These are phyloP conservation scores for Penicillium sp. DNA, from an alignment of 2,329 filamentous ascomycete genomes.

Conservation along the genomic window DNA sequence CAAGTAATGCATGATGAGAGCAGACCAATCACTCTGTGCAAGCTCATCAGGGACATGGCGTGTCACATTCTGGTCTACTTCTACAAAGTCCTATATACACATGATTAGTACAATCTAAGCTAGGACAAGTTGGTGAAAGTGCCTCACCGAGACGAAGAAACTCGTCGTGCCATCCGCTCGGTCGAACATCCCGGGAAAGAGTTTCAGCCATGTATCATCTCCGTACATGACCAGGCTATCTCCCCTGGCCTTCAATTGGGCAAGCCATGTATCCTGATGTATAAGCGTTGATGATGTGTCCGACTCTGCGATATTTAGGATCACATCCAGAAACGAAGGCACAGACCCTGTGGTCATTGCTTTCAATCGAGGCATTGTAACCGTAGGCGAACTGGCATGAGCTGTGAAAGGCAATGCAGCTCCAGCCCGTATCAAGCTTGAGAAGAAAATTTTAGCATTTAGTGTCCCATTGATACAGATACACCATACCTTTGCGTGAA, in stretches of 20 bases:
- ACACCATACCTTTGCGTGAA: slow-evolving; percentile 72
- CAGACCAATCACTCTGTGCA: slow-evolving; percentile 74
- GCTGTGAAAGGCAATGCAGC: slow-evolving; percentile 88
- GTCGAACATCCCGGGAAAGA: slow-evolving; percentile 85
- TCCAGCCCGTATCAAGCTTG: slow-evolving; percentile 74
- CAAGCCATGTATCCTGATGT: slow-evolving; percentile 90
- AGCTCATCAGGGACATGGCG: slow-evolving; percentile 77
- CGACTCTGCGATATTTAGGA: slow-evolving; percentile 91
- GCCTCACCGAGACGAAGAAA: slow-evolving; percentile 90
- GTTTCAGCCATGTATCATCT: slow-evolving; percentile 96
- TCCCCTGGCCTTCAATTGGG: slow-evolving; percentile 73
- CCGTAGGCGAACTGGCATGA: slow-evolving; percentile 90
- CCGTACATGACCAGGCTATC: slow-evolving; percentile 91
- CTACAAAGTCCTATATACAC: slow-evolving; percentile 75
- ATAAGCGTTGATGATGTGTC: slow-evolving; percentile 85
- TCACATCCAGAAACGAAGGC: slow-evolving; percentile 95
- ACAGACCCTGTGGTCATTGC: slow-evolving; percentile 95
- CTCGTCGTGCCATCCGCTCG: slow-evolving; percentile 88
- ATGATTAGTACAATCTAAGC: not conserved
- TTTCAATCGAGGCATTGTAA: slow-evolving; percentile 97
- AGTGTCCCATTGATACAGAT: not conserved
- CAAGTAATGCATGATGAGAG: slow-evolving; percentile 90
- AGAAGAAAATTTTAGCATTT: slow-evolving; percentile 4
- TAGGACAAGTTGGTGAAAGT: slow-evolving; percentile 2
- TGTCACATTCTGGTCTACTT: slow-evolving; percentile 97